Conservation (phyloP, 1,284 basidiomycete species). For the Austroboletus rostrupii region DNA sequence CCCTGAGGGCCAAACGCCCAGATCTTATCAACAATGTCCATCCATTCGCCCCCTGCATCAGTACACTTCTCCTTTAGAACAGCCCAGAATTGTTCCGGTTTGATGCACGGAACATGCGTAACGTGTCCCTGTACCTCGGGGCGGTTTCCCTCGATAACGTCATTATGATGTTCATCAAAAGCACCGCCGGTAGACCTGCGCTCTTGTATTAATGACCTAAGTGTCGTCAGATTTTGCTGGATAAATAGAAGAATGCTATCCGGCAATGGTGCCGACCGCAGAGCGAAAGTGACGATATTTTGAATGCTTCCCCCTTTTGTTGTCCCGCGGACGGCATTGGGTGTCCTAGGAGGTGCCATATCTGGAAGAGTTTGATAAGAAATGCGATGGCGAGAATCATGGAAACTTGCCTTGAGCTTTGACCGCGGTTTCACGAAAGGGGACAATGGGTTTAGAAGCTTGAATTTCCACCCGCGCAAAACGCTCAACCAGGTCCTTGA, state of each 20-base stretch:
- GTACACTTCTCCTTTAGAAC: conserved; percentile 64
- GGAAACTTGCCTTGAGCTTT: conserved; percentile 60
- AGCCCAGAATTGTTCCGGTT: conserved; percentile 79
- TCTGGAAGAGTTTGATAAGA: conserved; percentile 44
- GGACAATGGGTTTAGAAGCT: conserved; percentile 93
- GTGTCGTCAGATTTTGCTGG: conserved; percentile 61
- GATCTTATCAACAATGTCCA: conserved; percentile 64
- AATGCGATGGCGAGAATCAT: conserved; percentile 1
- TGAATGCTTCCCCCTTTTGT: conserved; percentile 68
- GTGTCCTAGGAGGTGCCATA: conserved; percentile 83
- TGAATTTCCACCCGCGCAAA: conserved; percentile 94
- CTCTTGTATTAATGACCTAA: conserved; percentile 55
- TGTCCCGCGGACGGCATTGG: conserved; percentile 74
- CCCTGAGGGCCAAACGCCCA: conserved; percentile 93
- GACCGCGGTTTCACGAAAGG: conserved; percentile 94
- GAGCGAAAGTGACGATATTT: conserved; percentile 76
- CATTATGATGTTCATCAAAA: conserved; percentile 28
- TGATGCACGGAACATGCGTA: conserved; percentile 58
- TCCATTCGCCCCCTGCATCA: conserved; percentile 81
- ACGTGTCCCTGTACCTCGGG: conserved; percentile 57
- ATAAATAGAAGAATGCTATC: conserved; percentile 67
- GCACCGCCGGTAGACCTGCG: conserved; percentile 29
- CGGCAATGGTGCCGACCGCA: conserved; percentile 84
- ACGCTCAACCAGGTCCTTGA: conserved; percentile 92
- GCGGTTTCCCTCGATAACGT: conserved; percentile 37